Evolutionary conservation across 805 yeast species (phyloP), one percentile per base, ranked within the genome.

Genomic region (Candida germanica): DNA sequence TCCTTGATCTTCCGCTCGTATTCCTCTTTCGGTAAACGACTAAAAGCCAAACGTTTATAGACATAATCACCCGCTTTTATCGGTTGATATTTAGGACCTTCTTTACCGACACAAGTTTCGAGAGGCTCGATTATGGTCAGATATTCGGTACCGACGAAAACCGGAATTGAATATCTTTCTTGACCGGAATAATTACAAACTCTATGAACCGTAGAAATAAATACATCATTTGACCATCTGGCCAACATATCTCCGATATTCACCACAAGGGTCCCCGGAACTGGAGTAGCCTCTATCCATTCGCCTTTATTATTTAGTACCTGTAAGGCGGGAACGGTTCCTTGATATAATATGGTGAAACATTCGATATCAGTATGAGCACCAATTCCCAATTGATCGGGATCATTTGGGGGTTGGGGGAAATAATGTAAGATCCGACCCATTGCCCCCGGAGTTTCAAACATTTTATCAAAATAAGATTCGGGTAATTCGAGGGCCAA

Each of bases 181-280:
- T 16, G 35, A 13, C 46, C 46, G 9, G 40, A 32, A 10, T 33
- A 22, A 22, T 38, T 38, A 14, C 22, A 16, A 8, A 42, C 46
- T 22, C 46, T 35, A 26, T 42, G 46, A 10, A 42, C 42, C 12
- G 46, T 42, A 3, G 46, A 42, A 17, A 33, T 42, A 17, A 42
- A 42, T 3, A 36, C 40, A 33, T 42, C 43, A 27, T 42, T 42
- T 3, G 46, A 42, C 46, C 46, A 42, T 30, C 46, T 32, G 4
- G 43, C 40, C 31, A 42, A 36, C 43, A 42, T 38, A 38, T 42
- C 46, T 7, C 46, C 46, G 23, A 42, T 38, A 33, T 42, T 42
- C 19, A 42, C 32, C 4, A 42, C 46, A 35, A 42, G 35, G 4
- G 46, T 35, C 6, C 32, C 35, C 19, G 29, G 35, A 16, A 42